These are phyloP conservation scores for Ophiosphaerella herpotricha DNA, from an alignment of 2,329 filamentous ascomycete species.

Conservation along the genomic window DNA sequence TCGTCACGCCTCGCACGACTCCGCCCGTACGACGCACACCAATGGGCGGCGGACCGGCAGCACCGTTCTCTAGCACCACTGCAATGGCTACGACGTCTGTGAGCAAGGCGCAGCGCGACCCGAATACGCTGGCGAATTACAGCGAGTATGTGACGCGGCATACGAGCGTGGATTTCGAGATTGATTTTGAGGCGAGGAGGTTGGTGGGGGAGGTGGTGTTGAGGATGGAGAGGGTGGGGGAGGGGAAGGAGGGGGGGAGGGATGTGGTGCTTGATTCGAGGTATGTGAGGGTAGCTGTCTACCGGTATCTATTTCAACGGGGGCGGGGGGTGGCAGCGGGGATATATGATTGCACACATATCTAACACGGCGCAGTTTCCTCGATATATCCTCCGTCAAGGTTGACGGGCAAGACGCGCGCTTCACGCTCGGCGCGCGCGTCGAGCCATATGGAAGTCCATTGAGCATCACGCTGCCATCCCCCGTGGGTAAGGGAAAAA, in stretches of 20 bases:
- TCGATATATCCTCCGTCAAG: constrained; percentile 73
- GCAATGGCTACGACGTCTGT: constrained; percentile 46
- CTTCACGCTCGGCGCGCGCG: constrained; percentile 72
- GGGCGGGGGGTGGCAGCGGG: too few relatives aligned
- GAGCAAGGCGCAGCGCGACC: constrained; percentile 67
- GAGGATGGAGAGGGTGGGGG: constrained; percentile 75
- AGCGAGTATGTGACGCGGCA: constrained; percentile 83
- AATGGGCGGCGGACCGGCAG: constrained; percentile 1
- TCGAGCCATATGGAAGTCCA: constrained; percentile 76
- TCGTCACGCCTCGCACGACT: too few relatives aligned
- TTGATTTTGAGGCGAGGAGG: constrained; percentile 80
- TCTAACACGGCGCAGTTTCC: constrained; percentile 54
- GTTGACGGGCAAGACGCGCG: constrained; percentile 67
- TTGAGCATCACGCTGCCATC: constrained; percentile 63
- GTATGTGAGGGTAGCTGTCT: constrained; percentile 22
- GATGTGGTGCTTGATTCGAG: constrained; percentile 88
- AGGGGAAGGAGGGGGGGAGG: constrained; percentile 62
- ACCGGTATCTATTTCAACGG: too few relatives aligned
- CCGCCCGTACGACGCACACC: too few relatives aligned
- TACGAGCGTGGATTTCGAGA: constrained; percentile 77
- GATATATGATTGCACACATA: not conserved
- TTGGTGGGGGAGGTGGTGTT: constrained; percentile 78
- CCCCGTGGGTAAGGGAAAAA: constrained; percentile 52
- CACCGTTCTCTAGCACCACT: constrained; percentile 23
- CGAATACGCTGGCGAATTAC: constrained; percentile 91